A percentile compares a stretch with the other conserved stretches of the same genome.
Conservation (phyloP, 2,329 filamentous ascomycete species). For the Verticillium dahliae region DNA sequence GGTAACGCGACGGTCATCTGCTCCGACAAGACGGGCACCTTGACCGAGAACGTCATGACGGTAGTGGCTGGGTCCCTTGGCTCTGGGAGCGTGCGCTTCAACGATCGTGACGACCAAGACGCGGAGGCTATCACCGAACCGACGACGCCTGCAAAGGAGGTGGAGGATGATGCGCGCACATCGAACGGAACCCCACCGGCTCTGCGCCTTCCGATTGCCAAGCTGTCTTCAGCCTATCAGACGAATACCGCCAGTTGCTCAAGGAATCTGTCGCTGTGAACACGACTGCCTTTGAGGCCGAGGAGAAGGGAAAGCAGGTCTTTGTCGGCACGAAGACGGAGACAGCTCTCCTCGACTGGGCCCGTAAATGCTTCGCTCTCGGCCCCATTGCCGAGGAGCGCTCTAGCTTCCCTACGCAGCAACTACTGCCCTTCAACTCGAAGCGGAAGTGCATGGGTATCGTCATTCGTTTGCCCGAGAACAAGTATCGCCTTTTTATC, state of each 20-base stretch:
- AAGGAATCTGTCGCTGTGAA: conserved; percentile 37
- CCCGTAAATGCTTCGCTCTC: conserved; percentile 25
- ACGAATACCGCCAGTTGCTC: conserved; percentile 26
- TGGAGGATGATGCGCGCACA: conserved; percentile 2
- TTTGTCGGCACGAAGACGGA: conserved; percentile 52
- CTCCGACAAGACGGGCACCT: conserved; percentile 60
- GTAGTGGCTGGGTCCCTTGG: conserved; percentile 50
- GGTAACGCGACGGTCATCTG: conserved; percentile 58
- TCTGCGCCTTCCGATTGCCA: conserved; percentile 2
- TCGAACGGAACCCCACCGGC: not conserved
- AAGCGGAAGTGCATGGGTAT: conserved; percentile 46
- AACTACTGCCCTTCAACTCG: conserved; percentile 44
- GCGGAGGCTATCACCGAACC: not conserved
- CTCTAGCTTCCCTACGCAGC: conserved; percentile 34
- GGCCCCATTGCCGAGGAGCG: conserved; percentile 37
- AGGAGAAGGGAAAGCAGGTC: conserved; percentile 29
- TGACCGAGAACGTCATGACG: conserved; percentile 59
- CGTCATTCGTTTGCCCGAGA: conserved; percentile 19
- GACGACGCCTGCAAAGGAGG: not conserved
- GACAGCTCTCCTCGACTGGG: conserved; percentile 39
- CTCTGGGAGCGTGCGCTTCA: conserved; percentile 25
- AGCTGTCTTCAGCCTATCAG: conserved; percentile 18
- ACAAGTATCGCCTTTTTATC: conserved; percentile 37
- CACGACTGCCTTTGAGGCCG: conserved; percentile 48
- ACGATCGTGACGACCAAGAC: conserved; percentile 22